Base-by-base conservation (phyloP, 140 eudicot species). In the Bidens hawaiensis region DNA sequence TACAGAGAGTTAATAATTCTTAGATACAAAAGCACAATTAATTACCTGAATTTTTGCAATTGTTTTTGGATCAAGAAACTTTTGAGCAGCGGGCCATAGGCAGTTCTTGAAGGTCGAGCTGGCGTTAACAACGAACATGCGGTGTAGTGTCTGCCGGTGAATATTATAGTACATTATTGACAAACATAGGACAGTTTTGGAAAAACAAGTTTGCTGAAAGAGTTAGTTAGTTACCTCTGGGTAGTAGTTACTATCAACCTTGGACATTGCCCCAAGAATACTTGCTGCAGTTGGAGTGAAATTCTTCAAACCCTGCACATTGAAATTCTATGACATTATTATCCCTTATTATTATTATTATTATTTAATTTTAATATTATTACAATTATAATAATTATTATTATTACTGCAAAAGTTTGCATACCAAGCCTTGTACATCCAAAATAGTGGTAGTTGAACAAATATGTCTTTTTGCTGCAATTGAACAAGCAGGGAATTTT, bases 1-100 rank as follows among this genome's bases (percentile, higher is more conserved):
- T 19, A 43, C 70, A 42, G 33, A 68, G 23, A 1, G 36, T 28
- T 45, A 25, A 69, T 40, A 26, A 10, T 17, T 5, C 26, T 58
- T 13, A 47, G 57, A 68, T 26, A 65, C 49, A 52, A 64, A 65
- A 28, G 14, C 47, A 22, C 55, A 26, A 40, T 5, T 33, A 25
- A 5, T 68, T 74, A 84, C 96, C 81, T 89, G 88, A 50, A 89
- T 83, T 74, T 89, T 89, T 2, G 77, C 68, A 42, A 85, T 82
- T 3, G 96, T 88, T 66, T 82, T 88, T 24, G 88, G 62, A 75
- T 88, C 96, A 41, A 89, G 76, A 73, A 89, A 82, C 58, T 78
- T 85, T 78, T 85, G 90, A 42, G 95, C 97, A 45, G 95, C 95
- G 26, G 97, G 97, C 97, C 97, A 89, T 60, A 89, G 82, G 69